A percentile compares a stretch with the other conserved stretches of the same genome.
Conservation (phyloP, 108 stramenopile genomes). For the Fistulifera pelliculosa region DNA sequence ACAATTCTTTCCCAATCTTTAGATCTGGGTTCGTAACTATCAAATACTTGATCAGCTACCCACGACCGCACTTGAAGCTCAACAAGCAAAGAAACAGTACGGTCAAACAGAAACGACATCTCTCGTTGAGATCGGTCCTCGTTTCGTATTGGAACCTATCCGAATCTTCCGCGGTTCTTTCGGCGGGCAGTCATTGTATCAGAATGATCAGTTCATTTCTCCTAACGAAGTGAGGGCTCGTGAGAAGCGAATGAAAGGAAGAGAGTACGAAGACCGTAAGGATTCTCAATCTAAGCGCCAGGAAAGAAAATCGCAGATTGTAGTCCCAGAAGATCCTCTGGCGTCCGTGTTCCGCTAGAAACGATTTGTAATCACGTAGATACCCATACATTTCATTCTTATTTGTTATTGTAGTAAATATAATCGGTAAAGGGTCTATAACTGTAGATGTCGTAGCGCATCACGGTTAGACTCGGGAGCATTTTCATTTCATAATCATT, state of each 20-base stretch:
- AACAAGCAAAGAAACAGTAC: constrained; percentile 57
- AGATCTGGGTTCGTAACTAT: constrained; percentile 98
- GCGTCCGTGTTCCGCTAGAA: constrained; percentile 62
- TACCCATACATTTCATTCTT: no score
- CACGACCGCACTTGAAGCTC: constrained; percentile 70
- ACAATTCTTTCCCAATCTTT: constrained; percentile 8
- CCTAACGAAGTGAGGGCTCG: constrained; percentile 83
- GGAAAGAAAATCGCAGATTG: constrained; percentile 58
- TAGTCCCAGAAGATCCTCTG: constrained; percentile 78
- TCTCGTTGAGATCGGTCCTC: constrained; percentile 97
- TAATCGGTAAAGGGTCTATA: no score
- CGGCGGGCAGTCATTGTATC: constrained; percentile 93
- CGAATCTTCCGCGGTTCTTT: constrained; percentile 95
- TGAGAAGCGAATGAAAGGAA: constrained; percentile 70
- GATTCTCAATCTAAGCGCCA: constrained; percentile 69
- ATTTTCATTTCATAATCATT: no score
- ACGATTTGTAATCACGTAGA: no score
- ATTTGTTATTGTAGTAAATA: no score
- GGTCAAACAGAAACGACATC: constrained; percentile 73
- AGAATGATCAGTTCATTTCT: constrained; percentile 87
- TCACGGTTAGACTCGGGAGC: no score
- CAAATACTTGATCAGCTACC: constrained; percentile 91
- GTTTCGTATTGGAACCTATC: constrained; percentile 96
- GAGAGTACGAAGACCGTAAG: constrained; percentile 67
- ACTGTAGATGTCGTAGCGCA: no score